These are phyloP conservation scores for Cordyceps farinosa DNA, from an alignment of 2,329 filamentous ascomycete species.

Conservation along the genomic window DNA sequence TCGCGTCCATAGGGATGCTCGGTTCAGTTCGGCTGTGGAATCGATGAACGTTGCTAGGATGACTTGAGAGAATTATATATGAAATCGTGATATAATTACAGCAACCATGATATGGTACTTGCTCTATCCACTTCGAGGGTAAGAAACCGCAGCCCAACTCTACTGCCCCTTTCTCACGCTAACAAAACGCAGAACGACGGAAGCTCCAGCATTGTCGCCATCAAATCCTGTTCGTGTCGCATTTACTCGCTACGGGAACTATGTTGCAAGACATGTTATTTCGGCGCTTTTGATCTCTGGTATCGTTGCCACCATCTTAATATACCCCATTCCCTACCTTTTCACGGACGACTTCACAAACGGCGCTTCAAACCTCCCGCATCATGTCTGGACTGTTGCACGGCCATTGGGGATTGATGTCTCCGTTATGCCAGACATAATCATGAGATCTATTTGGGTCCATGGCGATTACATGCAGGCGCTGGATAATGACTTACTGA, in stretches of 20 bases:
- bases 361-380: conserved; percentile 67
- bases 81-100: not conserved
- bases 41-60: not conserved
- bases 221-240: conserved; percentile 62
- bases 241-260: conserved; percentile 67
- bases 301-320: conserved; percentile 63
- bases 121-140: conserved; percentile 74
- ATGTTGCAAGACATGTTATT: conserved; percentile 69
- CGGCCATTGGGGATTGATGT: conserved; percentile 55
- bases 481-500: conserved; percentile 61
- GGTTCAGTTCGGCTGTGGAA: not conserved
- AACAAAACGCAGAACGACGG: conserved; percentile 58
- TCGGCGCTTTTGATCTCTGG: conserved; percentile 72
- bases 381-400: conserved; percentile 78
- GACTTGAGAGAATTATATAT: not conserved
- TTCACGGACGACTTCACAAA: conserved; percentile 69
- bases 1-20: not conserved
- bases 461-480: conserved; percentile 79
- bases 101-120: conserved; percentile 69
- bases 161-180: conserved; percentile 14
- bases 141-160: conserved; percentile 34
- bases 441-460: conserved; percentile 78
- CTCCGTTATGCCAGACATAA: conserved; percentile 60
- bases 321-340: conserved; percentile 73
- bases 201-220: conserved; percentile 63